A percentile compares a stretch with the other conserved stretches of the same genome.
These are phyloP conservation scores for Clavariopsis aquatica DNA, from an alignment of 495 filamentous ascomycete genomes.

Conservation along the genomic window DNA sequence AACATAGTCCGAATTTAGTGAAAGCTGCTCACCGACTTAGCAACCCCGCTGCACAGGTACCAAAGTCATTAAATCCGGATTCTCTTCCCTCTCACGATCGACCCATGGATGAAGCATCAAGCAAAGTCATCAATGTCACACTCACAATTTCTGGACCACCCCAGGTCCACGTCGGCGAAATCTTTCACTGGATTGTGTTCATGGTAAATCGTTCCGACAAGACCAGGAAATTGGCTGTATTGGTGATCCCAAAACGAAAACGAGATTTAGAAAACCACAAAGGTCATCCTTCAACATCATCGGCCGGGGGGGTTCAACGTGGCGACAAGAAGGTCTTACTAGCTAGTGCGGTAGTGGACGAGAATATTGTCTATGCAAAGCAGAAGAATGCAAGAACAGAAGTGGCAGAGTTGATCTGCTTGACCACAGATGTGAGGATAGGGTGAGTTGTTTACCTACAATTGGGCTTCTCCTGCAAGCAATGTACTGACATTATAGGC, in stretches of 20 bases:
- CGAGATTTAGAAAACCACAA: constrained; percentile 61
- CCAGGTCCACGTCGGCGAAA: constrained; percentile 65
- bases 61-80: constrained; percentile 36
- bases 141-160: constrained; percentile 71
- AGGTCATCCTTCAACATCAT: constrained; percentile 53
- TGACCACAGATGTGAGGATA: constrained; percentile 80
- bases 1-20: constrained; percentile 56
- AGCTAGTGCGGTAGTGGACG: constrained; percentile 80
- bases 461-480: not conserved
- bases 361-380: constrained; percentile 79
- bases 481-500: constrained; percentile 50
- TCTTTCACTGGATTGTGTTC: constrained; percentile 85
- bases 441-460: constrained; percentile 56
- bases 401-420: constrained; percentile 70
- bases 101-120: constrained; percentile 52
- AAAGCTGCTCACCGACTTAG: constrained; percentile 33
- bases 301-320: constrained; percentile 41
- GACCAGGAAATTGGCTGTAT: constrained; percentile 74
- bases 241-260: constrained; percentile 77
- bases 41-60: constrained; percentile 20
- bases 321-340: constrained; percentile 50
- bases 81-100: constrained; percentile 50
- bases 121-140: constrained; percentile 68
- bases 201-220: constrained; percentile 76
- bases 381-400: constrained; percentile 75